These are phyloP conservation scores for Rhodosorus marinus DNA, from an alignment of 23 red algal genomes.

Conservation along the genomic window DNA sequence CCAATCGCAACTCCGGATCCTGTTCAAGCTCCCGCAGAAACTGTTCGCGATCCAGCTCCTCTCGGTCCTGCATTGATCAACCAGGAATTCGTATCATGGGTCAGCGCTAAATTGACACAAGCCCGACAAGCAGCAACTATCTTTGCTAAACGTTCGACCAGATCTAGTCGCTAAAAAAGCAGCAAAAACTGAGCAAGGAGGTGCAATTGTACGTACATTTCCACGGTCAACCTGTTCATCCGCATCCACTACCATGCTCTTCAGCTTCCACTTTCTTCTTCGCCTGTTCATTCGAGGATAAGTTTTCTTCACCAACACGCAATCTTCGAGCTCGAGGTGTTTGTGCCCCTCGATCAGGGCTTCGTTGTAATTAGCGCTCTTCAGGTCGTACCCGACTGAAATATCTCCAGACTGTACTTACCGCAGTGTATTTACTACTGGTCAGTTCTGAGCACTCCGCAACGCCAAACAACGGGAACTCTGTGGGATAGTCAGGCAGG, in stretches of 20 bases:
- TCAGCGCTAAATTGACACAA: no score
- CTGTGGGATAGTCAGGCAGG: no score
- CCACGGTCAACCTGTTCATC: constrained; percentile 3
- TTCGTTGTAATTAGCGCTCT: constrained; percentile 78
- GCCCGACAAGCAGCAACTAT: no score
- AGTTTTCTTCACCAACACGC: constrained; percentile 66
- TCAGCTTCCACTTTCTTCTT: constrained; percentile 42
- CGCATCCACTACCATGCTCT: constrained; percentile 57
- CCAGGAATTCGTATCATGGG: no score
- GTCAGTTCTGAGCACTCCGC: no score
- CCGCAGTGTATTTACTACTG: no score
- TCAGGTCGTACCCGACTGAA: constrained; percentile 81
- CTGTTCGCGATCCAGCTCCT: constrained; percentile 61
- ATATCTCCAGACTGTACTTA: constrained; percentile 63
- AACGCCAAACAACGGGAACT: no score
- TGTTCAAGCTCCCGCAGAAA: constrained; percentile 97
- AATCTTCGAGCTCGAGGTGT: constrained; percentile 36
- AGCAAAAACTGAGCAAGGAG: no score
- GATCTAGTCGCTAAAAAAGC: no score
- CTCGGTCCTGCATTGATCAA: no score
- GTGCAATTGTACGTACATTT: constrained; percentile 49
- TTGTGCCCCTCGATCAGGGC: constrained; percentile 32
- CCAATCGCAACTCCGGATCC: constrained; percentile 61
- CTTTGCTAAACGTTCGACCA: no score
- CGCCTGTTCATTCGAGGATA: constrained; percentile 69